Base-by-base conservation (phyloP, 139 green algal species). In the Volvox africanus region DNA sequence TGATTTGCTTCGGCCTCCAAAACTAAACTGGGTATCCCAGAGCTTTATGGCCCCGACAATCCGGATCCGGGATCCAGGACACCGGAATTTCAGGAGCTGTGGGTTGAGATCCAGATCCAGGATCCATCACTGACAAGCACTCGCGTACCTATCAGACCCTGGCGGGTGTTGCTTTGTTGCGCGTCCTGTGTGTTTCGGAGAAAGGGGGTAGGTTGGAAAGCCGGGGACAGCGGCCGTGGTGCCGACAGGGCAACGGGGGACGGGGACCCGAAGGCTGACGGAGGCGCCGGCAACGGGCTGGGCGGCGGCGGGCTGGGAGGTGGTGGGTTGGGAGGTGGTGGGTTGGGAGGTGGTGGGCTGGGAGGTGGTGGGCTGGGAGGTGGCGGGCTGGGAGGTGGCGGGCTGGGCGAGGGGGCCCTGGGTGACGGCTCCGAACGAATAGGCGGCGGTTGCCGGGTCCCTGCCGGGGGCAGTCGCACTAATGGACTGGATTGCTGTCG, bases 241-340 rank as follows among this genome's bases (percentile, higher is more conserved):
- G 5, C 9, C 44, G 5, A 28, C 20, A 19, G 44, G 44, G 26
- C 50, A 30, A 3, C 12, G 80, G 80, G 16, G 61, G 30, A 33
- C 32, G 61, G 30, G 78, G 78, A 55, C 44, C 44, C 5, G 44
- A 55, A 14, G 44, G 44, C 9, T 19, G 78, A 36, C 14, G 77
- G 77, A 37, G 69, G 30, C n/a, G 75, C 32, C n/a, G n/a, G n/a
- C n/a, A n/a, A n/a, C n/a, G n/a, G n/a, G n/a, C n/a, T n/a, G n/a
- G n/a, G 76, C 32, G 76, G 76, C 32, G 76, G 76, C 21, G 78
- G 78, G 78, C 78, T 84, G 78, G 35, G 78, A n/a, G 78, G 78
- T 68, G 78, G 78, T 13, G 36, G 78, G 36, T 35, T 67, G 35
- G 78, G 35, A 1, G 78, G 78, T 18, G 37, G 78, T 0, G 78